Base-by-base conservation (phyloP, 2,329 filamentous ascomycete species). In the Nectriaceae sp. region DNA sequence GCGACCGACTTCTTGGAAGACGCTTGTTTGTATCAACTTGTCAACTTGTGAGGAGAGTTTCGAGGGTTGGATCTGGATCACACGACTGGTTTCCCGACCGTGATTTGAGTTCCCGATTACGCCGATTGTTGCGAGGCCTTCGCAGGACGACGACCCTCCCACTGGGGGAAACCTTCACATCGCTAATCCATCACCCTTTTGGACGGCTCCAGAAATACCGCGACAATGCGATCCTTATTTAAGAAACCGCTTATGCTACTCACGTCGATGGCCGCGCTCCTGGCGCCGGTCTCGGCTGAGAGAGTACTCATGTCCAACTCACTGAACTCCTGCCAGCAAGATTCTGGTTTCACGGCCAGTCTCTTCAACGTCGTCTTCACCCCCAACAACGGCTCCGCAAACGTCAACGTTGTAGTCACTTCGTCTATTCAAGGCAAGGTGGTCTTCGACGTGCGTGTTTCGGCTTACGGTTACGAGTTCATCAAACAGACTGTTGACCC, bases 361-460 rank as follows among this genome's bases (percentile, higher is more conserved):
- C 79, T 94, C 50, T 96, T 97, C 82, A 87, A 95, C 60, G 88
- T 96, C 68, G 75, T 83, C 55, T 90, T 89, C 71, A 90, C 86
- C 2, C 88, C 89, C 24, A 75, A 79, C 66, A 95, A 96, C 72
- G 79, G 79, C 60, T 85, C 84, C 24, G 77, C 93, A 44, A 75
- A 77, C 45, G 83, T 95, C 69, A 80, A 90, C 64, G 84, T 96
- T 58, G 82, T 88, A 51, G 90, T 89, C 55, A 86, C 90, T 26
- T 95, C 91, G 19, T 80, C 89, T 37, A 88, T 97, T 53, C 81
- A 87, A 59, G 90, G 90, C 62, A 89, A 88, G 67, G 88, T 97
- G 56, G 80, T 80, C 31, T 92, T 94, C 59, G 85, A 91, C 55
- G 66, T 96, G 49, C 72, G 84, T 51, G 80, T 96, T 59, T 81